Conservation (phyloP, 495 filamentous ascomycete genomes). For the Hypoxylon cercidicola region DNA sequence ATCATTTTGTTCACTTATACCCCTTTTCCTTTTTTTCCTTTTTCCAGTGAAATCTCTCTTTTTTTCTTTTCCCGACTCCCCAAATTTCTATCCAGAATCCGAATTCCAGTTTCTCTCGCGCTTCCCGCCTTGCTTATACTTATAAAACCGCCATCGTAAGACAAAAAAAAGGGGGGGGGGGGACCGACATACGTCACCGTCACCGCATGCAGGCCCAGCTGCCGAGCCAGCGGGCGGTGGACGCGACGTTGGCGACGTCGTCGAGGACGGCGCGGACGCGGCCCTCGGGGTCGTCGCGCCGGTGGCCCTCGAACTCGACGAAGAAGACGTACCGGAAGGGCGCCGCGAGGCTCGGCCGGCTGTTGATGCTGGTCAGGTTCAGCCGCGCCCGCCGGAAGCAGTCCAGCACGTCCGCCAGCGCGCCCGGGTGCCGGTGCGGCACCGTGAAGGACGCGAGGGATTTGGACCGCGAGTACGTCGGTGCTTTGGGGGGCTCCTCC, state of each 20-base stretch:
- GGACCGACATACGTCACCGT: not conserved
- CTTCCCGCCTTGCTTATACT: no score
- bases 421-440: slow-evolving; percentile 78
- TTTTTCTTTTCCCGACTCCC: no score
- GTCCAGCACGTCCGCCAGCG: slow-evolving; percentile 80
- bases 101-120: no score
- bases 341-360: slow-evolving; percentile 75
- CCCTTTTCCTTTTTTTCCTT: no score
- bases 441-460: slow-evolving; percentile 84
- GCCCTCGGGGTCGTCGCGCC: slow-evolving; percentile 58
- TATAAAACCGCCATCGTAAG: no score
- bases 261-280: slow-evolving; percentile 63
- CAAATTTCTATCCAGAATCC: no score
- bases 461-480: slow-evolving; percentile 62
- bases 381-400: slow-evolving; percentile 77
- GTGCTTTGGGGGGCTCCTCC: slow-evolving; percentile 4
- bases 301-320: slow-evolving; percentile 81
- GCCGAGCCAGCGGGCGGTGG: slow-evolving; percentile 63
- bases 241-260: slow-evolving; percentile 51
- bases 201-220: slow-evolving; percentile 61
- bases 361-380: slow-evolving; percentile 92
- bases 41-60: no score
- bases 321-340: slow-evolving; percentile 96
- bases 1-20: no score
- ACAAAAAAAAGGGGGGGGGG: no score